A percentile compares a stretch with the other conserved stretches of the same genome.
These are phyloP conservation scores for Filobasidium wieringae DNA, from an alignment of 768 basidiomycete species.

Conservation along the genomic window DNA sequence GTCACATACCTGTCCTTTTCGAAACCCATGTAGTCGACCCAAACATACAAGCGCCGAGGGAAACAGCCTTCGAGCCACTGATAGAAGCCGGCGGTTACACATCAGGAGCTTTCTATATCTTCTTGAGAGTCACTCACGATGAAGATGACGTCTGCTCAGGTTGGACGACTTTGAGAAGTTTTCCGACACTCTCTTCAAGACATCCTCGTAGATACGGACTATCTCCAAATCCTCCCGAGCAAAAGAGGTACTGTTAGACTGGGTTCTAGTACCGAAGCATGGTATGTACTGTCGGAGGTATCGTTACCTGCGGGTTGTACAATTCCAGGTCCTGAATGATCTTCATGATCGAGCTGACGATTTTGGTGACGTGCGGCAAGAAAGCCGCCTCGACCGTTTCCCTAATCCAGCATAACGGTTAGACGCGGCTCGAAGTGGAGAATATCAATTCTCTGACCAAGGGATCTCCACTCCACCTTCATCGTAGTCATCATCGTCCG, in stretches of 20 bases:
- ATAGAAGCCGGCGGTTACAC: too few species aligned
- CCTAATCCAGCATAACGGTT: too few species aligned
- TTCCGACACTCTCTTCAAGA: not conserved
- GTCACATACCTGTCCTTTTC: not conserved
- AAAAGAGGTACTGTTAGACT: not conserved
- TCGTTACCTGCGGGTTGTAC: too few species aligned
- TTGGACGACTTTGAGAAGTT: not conserved
- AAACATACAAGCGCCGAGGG: not conserved
- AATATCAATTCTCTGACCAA: not conserved
- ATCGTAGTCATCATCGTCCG: not conserved
- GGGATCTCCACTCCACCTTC: not conserved
- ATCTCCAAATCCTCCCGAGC: not conserved
- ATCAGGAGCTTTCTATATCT: too few species aligned
- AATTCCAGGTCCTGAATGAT: too few species aligned
- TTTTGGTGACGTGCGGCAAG: not conserved
- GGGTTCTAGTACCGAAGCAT: too few species aligned
- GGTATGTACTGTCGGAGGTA: too few species aligned
- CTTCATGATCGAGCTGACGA: too few species aligned
- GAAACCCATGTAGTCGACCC: not conserved
- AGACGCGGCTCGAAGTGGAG: not conserved
- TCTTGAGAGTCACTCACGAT: not conserved
- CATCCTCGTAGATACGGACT: not conserved
- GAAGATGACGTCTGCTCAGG: not conserved
- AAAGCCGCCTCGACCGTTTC: not conserved
- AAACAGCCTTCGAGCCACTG: not conserved